phyloP scores from a whole-genome alignment of 495 filamentous ascomycete genomes.

The Lasiosphaeria miniovina region DNA sequence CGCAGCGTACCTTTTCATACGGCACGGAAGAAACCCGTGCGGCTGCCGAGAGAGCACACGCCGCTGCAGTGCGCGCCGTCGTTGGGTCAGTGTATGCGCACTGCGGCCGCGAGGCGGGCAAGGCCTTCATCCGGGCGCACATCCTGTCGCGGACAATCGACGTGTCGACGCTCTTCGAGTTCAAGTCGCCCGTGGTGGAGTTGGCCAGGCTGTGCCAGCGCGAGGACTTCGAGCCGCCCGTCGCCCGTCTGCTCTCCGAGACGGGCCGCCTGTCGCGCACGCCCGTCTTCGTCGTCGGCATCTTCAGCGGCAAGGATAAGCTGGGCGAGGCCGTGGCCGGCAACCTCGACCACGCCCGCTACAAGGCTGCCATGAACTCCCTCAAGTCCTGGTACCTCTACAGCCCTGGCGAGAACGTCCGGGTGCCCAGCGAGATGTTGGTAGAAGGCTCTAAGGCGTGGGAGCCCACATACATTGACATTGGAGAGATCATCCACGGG shows the following conservation, averaged over 20 bases:
- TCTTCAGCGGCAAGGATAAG: slow-evolving; percentile 83
- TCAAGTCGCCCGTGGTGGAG: slow-evolving; percentile 77
- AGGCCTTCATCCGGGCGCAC: slow-evolving; percentile 78
- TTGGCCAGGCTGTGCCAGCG: slow-evolving; percentile 74
- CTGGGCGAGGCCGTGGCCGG: slow-evolving; percentile 80
- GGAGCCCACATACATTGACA: slow-evolving; percentile 82
- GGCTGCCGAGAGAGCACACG: slow-evolving; percentile 36
- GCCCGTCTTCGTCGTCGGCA: slow-evolving; percentile 92
- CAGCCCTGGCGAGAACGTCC: slow-evolving; percentile 62
- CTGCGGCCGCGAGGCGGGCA: slow-evolving; percentile 63
- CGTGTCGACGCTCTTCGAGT: slow-evolving; percentile 72
- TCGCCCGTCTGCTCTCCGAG: slow-evolving; percentile 82
- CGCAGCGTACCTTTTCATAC: slow-evolving; percentile 3
- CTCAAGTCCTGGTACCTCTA: slow-evolving; percentile 97
- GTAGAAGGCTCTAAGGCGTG: slow-evolving; percentile 57
- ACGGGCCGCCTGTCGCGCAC: slow-evolving; percentile 77
- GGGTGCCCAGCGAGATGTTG: slow-evolving; percentile 80
- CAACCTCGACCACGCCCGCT: slow-evolving; percentile 71
- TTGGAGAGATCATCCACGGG: slow-evolving; percentile 76
- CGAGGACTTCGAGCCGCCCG: slow-evolving; percentile 83
- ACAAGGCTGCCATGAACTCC: slow-evolving; percentile 73
- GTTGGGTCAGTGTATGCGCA: slow-evolving; percentile 84
- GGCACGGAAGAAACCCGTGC: slow-evolving; percentile 29
- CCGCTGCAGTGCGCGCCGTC: slow-evolving; percentile 73
- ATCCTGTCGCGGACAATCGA: slow-evolving; percentile 77